Percentiles rank a stretch among this genome's conserved stretches.
Conservation (phyloP, 2,329 filamentous ascomycete genomes). For the Harringtonia aguacate region DNA sequence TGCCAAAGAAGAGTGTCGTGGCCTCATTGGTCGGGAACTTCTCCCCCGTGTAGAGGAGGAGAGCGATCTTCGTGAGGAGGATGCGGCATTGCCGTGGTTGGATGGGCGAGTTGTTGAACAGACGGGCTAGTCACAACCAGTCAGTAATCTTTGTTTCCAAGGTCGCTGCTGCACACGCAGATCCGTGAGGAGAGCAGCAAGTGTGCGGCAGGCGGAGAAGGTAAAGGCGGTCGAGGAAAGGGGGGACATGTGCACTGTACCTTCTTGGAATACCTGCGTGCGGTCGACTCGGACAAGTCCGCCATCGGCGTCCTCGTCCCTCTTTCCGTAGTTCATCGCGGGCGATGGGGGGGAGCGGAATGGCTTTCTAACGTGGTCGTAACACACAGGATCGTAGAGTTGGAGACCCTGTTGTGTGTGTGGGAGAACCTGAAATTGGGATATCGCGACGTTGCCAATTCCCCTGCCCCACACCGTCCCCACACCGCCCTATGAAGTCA, state of each 20-base stretch:
- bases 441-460: constrained; percentile 14
- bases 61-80: constrained; percentile 91
- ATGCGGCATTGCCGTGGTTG: constrained; percentile 96
- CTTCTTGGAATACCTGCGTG: constrained; percentile 97
- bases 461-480: constrained; percentile 11
- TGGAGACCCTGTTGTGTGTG: constrained; percentile 6
- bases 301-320: constrained; percentile 94
- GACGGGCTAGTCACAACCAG: constrained; percentile 53
- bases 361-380: neutral
- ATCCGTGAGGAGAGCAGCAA: neutral
- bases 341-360: constrained; percentile 18
- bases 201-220: neutral
- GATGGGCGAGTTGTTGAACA: constrained; percentile 96
- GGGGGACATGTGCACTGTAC: constrained; percentile 36
- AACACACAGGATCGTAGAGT: neutral
- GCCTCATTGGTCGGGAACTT: constrained; percentile 96
- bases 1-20: constrained; percentile 96
- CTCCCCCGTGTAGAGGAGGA: constrained; percentile 93
- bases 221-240: neutral
- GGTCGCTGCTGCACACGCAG: neutral
- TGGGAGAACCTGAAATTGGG: constrained; percentile 8
- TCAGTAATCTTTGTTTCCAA: too few species aligned
- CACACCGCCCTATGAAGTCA: constrained; percentile 4
- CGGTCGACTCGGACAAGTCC: constrained; percentile 95
- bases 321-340: constrained; percentile 95